Conservation (phyloP, 257 asterid genomes). For the Anisodus tanguticus region DNA sequence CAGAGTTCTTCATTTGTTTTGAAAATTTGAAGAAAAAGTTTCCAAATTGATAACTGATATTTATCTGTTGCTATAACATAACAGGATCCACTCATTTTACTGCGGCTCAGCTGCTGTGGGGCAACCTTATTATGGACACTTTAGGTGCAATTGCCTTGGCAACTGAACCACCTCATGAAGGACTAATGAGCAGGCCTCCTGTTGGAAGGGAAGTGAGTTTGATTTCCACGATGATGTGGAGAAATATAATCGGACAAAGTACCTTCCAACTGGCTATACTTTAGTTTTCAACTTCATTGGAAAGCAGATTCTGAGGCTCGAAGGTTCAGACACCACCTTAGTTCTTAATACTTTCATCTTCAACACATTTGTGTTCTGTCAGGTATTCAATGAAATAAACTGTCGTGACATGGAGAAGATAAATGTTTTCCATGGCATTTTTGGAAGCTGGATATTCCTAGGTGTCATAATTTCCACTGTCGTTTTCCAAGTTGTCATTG, state of each 20-base stretch:
- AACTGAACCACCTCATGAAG: conserved; percentile 82
- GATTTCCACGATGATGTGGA: conserved; percentile 78
- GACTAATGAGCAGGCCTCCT: conserved; percentile 70
- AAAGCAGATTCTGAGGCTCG: conserved; percentile 49
- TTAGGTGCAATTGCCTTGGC: conserved; percentile 91
- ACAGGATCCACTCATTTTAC: conserved; percentile 89
- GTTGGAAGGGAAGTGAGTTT: conserved; percentile 61
- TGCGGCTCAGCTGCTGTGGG: conserved; percentile 90
- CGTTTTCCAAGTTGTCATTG: conserved; percentile 65
- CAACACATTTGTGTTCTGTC: conserved; percentile 89
- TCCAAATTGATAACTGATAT: background rate
- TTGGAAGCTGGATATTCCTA: conserved; percentile 70
- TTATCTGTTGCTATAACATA: background rate
- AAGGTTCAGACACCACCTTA: conserved; percentile 49
- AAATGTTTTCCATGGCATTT: conserved; percentile 65
- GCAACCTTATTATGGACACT: conserved; percentile 92
- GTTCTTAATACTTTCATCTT: conserved; percentile 72
- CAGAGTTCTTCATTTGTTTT: background rate
- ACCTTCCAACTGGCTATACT: conserved; percentile 68
- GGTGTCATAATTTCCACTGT: conserved; percentile 58
- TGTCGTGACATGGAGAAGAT: conserved; percentile 86
- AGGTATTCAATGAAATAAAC: conserved; percentile 84
- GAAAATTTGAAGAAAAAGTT: background rate
- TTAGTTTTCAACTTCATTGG: conserved; percentile 61
- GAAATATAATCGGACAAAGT: conserved; percentile 81